phyloP scores from a whole-genome alignment of 1,284 basidiomycete genomes.

The Ceratobasidium sp. region DNA sequence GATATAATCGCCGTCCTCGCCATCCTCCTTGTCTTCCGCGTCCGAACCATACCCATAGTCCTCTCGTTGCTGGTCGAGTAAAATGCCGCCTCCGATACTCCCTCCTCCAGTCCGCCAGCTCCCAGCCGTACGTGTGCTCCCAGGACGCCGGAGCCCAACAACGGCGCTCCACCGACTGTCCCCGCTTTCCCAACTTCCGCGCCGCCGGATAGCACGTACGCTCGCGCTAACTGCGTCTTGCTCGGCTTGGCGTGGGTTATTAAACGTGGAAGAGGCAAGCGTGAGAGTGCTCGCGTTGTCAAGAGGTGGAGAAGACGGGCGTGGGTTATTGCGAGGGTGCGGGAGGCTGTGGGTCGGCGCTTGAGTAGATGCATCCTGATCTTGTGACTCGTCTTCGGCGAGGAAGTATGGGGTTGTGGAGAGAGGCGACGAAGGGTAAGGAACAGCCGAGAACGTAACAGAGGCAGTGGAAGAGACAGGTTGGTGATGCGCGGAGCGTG shows the following conservation, averaged over 20 bases:
- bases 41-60: slow-evolving; percentile 10
- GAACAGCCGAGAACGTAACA: slow-evolving; percentile 65
- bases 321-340: slow-evolving; percentile 93
- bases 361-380: slow-evolving; percentile 57
- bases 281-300: slow-evolving; percentile 94
- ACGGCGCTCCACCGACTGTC: slow-evolving; percentile 83
- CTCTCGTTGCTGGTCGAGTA: slow-evolving; percentile 40
- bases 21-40: slow-evolving; percentile 16
- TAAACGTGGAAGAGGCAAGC: slow-evolving; percentile 90
- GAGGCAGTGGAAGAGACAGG: slow-evolving; percentile 67
- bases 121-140: slow-evolving; percentile 28
- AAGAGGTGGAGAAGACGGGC: slow-evolving; percentile 84
- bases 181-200: slow-evolving; percentile 84
- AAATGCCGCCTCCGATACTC: slow-evolving; percentile 25
- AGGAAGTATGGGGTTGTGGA: slow-evolving; percentile 29
- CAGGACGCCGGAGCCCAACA: slow-evolving; percentile 49
- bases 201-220: slow-evolving; percentile 75
- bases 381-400: slow-evolving; percentile 38
- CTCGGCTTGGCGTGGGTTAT: slow-evolving; percentile 62
- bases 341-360: slow-evolving; percentile 88
- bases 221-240: slow-evolving; percentile 73
- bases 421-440: slow-evolving; percentile 39
- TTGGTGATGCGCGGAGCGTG: slow-evolving; percentile 61
- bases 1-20: slow-evolving; percentile 24
- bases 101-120: slow-evolving; percentile 40